A percentile compares a stretch with the other conserved stretches of the same genome.
phyloP scores from a whole-genome alignment of 257 asterid species.

The Rubia yunnanensis region DNA sequence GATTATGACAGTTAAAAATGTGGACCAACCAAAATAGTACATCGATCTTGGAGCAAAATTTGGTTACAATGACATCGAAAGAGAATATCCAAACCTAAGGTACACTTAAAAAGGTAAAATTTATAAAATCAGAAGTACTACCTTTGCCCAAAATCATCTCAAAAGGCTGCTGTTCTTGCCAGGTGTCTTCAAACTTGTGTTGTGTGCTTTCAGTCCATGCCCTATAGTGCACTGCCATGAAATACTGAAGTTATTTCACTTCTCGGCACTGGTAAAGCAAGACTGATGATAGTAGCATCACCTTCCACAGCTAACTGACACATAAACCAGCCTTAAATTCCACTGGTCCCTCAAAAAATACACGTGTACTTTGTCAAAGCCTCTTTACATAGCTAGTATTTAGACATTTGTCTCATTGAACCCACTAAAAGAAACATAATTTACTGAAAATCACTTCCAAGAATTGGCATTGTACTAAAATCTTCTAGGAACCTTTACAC shows the following conservation, averaged over 20 bases:
- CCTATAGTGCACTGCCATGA: conserved; percentile 66
- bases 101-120: conserved; percentile 1
- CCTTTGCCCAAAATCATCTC: conserved; percentile 95
- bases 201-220: conserved; percentile 90
- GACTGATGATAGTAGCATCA: not conserved
- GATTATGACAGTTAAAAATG: not conserved
- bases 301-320: not conserved
- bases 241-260: not conserved
- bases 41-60: not conserved
- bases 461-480: not conserved
- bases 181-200: conserved; percentile 94
- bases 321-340: not conserved
- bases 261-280: not conserved
- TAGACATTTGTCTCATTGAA: not conserved
- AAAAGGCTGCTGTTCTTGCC: conserved; percentile 90
- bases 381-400: not conserved
- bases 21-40: not conserved
- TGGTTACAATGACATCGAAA: not conserved
- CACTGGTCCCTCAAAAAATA: not conserved
- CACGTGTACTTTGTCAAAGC: not conserved
- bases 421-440: not conserved
- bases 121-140: conserved; percentile 14
- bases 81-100: not conserved
- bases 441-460: not conserved
- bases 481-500: not conserved